Evolutionary conservation across 257 asterid species (phyloP).

Genomic region (Scutellaria galericulata): DNA sequence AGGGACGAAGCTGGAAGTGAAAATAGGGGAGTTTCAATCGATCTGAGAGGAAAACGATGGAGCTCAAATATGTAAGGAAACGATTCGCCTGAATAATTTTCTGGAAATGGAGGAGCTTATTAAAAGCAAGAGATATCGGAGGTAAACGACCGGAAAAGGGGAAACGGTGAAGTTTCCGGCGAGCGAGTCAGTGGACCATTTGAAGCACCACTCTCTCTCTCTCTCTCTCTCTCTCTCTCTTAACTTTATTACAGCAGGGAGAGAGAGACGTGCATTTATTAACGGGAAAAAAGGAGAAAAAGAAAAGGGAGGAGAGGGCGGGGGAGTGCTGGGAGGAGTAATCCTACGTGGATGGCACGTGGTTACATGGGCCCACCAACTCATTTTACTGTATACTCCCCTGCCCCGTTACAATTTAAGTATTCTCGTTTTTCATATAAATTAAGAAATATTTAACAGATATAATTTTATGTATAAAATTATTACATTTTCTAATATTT

Average conservation of each 20-base stretch:
- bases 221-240: constrained; percentile 37
- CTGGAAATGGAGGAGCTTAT: constrained; percentile 1
- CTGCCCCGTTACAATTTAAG: too few species aligned
- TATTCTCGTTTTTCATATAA: too few species aligned
- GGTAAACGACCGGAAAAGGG: constrained; percentile 17
- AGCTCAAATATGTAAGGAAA: constrained; percentile 28
- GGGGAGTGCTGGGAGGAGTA: constrained; percentile 30
- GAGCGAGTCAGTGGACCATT: constrained; percentile 46
- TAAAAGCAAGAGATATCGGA: constrained; percentile 14
- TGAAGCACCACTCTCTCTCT: constrained; percentile 37
- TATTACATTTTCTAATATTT: too few species aligned
- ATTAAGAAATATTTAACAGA: too few species aligned
- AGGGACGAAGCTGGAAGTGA: neutral
- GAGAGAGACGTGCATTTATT: constrained; percentile 51
- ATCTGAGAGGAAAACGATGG: constrained; percentile 32
- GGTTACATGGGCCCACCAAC: constrained; percentile 1
- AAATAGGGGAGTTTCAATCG: constrained; percentile 35
- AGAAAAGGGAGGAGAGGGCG: constrained; percentile 20
- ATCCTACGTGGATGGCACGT: constrained; percentile 42
- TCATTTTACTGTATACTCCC: too few species aligned
- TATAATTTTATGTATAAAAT: too few species aligned
- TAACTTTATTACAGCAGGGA: constrained; percentile 32
- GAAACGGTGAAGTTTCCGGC: constrained; percentile 47
- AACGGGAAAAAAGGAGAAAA: constrained; percentile 46
- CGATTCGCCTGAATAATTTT: constrained; percentile 27